Conservation (phyloP, 1,284 basidiomycete genomes). For the Ustilago tritici region DNA sequence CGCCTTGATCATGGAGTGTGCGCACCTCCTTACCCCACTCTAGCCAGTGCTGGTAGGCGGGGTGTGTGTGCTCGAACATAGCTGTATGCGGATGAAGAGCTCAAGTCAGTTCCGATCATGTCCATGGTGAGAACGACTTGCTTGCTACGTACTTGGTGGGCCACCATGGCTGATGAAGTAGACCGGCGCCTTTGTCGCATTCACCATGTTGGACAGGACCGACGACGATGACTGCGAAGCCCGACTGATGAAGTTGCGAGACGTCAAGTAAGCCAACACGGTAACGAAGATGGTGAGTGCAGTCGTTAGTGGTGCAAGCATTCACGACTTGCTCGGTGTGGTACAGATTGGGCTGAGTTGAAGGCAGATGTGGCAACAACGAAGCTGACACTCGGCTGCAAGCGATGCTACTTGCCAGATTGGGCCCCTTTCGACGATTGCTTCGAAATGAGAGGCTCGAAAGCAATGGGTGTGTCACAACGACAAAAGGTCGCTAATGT, state of each 20-base stretch:
- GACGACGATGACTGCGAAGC: not conserved
- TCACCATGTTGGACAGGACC: conserved; percentile 13
- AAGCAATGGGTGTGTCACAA: not conserved
- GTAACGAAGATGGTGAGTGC: conserved; percentile 16
- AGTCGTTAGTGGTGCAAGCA: conserved; percentile 9
- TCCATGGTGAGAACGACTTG: no score
- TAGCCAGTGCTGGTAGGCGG: conserved; percentile 71
- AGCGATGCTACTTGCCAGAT: not conserved
- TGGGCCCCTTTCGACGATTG: no score
- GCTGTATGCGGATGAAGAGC: conserved; percentile 21
- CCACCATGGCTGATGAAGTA: conserved; percentile 65
- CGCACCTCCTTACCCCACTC: conserved; percentile 68
- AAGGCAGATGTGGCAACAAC: not conserved
- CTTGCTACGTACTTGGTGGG: conserved; percentile 66
- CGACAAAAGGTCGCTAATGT: not conserved
- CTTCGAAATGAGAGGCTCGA: not conserved
- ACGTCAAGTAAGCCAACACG: conserved; percentile 16
- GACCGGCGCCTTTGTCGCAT: conserved; percentile 29
- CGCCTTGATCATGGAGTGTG: conserved; percentile 38
- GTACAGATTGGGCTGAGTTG: not conserved
- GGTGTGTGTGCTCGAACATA: conserved; percentile 69
- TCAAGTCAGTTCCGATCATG: not conserved
- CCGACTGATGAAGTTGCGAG: conserved; percentile 1
- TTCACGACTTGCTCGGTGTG: conserved; percentile 6
- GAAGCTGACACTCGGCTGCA: not conserved